Base-by-base conservation (phyloP, 352 stramenopile species). In the Paralagenidium karlingii region DNA sequence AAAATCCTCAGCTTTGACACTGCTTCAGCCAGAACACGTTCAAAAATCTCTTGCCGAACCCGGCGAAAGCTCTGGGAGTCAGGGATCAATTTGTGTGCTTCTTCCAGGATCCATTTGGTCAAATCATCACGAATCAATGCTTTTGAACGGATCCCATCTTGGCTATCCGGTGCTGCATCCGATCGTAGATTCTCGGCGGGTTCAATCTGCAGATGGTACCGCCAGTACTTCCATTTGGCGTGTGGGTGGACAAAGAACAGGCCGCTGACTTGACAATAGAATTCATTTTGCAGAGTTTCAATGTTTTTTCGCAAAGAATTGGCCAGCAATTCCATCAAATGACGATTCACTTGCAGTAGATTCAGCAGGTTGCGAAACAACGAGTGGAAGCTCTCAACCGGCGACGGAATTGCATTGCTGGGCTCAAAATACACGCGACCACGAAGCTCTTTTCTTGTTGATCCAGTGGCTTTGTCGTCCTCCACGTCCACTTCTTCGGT, bases 181-280 rank as follows among this genome's bases (percentile, higher is more conserved):
- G 25, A 24, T 11, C 29, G 34, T 5, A 45, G 24, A 57, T 47
- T 9, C 53, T 49, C 21, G 71, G 50, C 10, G n/a, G 71, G 63
- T 18, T 58, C 61, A 46, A 87, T 77, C 8, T 65, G 63, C 37
- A 81, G 81, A 21, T 90, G 68, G 25, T 68, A 41, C 3, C 62
- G 39, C 76, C 73, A 90, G 45, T 73, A 85, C 2, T 43, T 50
- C 18, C 49, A 53, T 12, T 68, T 68, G 16, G 64, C 67, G 0
- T 36, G 51, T 12, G 65, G 36, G 7, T 55, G 68, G 0, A 43
- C 48, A 24, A 90, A 90, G 47, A 81, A 90, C 12, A 78, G 53
- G 0, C 75, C 76, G 38, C 59, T 82, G 11, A 85, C 73, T 32
- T 81, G 68, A 33, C 73, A 87, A 45, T 86, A 90, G 2, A 71